Evolutionary conservation across 192 early-diverging fungal species (phyloP), one percentile per base, ranked within the genome.

Genomic region (Backusella macrospora): DNA sequence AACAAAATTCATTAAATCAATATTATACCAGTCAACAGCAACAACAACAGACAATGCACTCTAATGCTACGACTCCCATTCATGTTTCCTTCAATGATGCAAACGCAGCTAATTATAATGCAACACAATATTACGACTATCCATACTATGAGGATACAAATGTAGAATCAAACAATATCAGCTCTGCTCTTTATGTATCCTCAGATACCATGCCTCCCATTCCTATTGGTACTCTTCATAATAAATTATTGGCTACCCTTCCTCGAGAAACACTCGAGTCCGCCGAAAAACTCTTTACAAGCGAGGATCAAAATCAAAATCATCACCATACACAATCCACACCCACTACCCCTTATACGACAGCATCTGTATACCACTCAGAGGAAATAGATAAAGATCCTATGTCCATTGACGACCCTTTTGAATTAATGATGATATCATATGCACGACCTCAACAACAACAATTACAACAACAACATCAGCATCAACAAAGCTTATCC

Each of bases 181-280:
- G 21, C 10, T 66, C 65, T 52, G 73, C 73, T n/a, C 40, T 74
- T 18, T 74, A 74, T 15, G 65, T 74, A 12, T 70, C 68, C 34
- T 67, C 74, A 13, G 68, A 65, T 7, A 26, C 55, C 48, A 76
- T 76, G 74, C 74, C 74, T 23, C 74, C 74, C 21, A 44, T 69
- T 8, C 74, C 74, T 4, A 64, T 49, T 10, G 74, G 74, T 5
- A 76, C 74, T 0, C 68, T 76, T 18, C 48, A 70, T 65, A 65
- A 63, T 40, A 76, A 76, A 15, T 12, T 76, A 8, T 38, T 76
- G 21, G 66, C 74, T 34, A 62, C 68, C 3, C 52, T 76, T 18
- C 74, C 74, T 39, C 68, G 59, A 29, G 40, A 55, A 26, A 76
- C 74, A 44, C 16, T 76, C 21, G 45, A 48, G 38, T 59, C 21